Conservation (phyloP, 2,329 filamentous ascomycete species). For the Xylaria sp. region DNA sequence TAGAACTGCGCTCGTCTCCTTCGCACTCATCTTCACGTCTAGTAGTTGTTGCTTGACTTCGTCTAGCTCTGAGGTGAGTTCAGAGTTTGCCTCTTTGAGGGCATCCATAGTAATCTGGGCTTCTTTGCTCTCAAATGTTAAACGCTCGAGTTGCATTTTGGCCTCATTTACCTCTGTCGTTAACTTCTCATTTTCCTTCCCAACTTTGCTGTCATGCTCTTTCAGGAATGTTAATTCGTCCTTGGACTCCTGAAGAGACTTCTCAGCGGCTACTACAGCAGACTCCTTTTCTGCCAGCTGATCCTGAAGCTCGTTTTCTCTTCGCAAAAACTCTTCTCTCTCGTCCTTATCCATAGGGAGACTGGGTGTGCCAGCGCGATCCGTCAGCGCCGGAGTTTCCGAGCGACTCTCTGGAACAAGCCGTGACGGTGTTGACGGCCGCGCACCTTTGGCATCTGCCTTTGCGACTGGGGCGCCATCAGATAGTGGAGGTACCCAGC, state of each 20-base stretch:
- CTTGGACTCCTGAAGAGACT: conserved; percentile 81
- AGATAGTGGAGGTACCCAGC: conserved; percentile 78
- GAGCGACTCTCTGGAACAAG: conserved; percentile 67
- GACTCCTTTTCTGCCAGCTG: conserved; percentile 94
- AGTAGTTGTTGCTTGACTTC: conserved; percentile 96
- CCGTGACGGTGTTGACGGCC: conserved; percentile 65
- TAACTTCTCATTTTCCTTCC: conserved; percentile 90
- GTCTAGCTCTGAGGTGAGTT: conserved; percentile 90
- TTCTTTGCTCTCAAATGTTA: conserved; percentile 96
- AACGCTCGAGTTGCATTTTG: conserved; percentile 95
- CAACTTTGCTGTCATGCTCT: conserved; percentile 83
- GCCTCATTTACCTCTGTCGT: conserved; percentile 89
- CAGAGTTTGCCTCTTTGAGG: conserved; percentile 92
- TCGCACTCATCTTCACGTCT: conserved; percentile 95
- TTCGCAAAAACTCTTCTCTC: conserved; percentile 91
- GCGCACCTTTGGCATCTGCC: conserved; percentile 56
- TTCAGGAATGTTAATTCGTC: conserved; percentile 88
- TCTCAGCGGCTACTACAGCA: conserved; percentile 80
- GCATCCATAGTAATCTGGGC: conserved; percentile 97
- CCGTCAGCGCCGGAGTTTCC: conserved; percentile 74
- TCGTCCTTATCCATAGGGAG: conserved; percentile 94
- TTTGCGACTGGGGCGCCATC: conserved; percentile 60
- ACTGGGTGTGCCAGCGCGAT: conserved; percentile 87
- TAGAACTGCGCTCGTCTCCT: conserved; percentile 87
- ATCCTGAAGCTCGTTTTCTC: conserved; percentile 97